Base-by-base conservation (phyloP, 2,329 filamentous ascomycete species). In the Verticillium nubilum region DNA sequence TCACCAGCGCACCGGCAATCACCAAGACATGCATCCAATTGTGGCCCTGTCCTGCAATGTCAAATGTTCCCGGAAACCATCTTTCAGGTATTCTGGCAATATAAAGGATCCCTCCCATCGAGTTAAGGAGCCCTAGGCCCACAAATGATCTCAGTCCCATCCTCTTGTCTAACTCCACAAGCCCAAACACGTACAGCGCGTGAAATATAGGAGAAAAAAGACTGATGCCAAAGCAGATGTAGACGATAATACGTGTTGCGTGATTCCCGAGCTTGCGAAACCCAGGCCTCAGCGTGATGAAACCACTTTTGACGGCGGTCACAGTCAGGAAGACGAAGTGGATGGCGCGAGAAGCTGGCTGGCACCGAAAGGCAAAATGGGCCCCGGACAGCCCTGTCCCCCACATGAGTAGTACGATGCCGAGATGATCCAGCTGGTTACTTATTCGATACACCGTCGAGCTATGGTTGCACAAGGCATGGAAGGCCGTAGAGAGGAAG, bases 71-170 rank as follows among this genome's bases (percentile, higher is more conserved):
- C 0, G 68, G 69, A 54, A 64, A 71, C 69, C 67, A 71, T 13
- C 68, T 50, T 61, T 72, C 69, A 1, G 69, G 70, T 17, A 71
- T 58, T 15, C 68, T 60, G 13, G 59, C 58, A 13, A 66, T 68
- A 57, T 70, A 70, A 7, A 67, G 55, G 12, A 63, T 64, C 7
- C 67, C 67, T 1, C 69, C 69, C 0, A 62, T 54, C 56, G 67
- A 69, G 62, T 72, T 72, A 28, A 71, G 61, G 10, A 63, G 15
- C 4, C 63, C 68, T 3, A 72, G 67, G 13, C 65, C 67, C 1
- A 71, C 50, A 56, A 71, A 71, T 15, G 65, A 67, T 17, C 47
- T 33, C 4, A 70, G 58, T 5, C 59, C 64, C 63, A 70, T 69
- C 56, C 62, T 63, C 7, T 61, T 59, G 27, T 64, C 62, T 26